These are phyloP conservation scores for Dianthus caryophyllus DNA, from an alignment of 148 eudicot genomes.

Conservation along the genomic window DNA sequence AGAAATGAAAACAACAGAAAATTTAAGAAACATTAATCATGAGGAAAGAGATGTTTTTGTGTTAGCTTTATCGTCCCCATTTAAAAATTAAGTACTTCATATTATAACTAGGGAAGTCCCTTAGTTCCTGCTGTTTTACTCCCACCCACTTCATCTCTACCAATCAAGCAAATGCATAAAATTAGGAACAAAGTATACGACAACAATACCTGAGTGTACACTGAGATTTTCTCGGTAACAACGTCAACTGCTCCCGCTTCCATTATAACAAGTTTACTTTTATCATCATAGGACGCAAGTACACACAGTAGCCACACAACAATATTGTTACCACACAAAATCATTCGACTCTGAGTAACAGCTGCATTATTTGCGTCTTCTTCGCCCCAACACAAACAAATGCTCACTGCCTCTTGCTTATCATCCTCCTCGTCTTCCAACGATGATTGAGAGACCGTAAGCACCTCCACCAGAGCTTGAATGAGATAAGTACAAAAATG, in stretches of 20 bases:
- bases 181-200: background rate
- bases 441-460: slow-evolving; percentile 39
- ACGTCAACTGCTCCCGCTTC: slow-evolving; percentile 90
- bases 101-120: background rate
- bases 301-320: slow-evolving; percentile 81
- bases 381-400: slow-evolving; percentile 38
- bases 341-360: slow-evolving; percentile 36
- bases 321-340: slow-evolving; percentile 56
- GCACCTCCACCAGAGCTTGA: slow-evolving; percentile 83
- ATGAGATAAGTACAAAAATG: slow-evolving; percentile 48
- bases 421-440: slow-evolving; percentile 37
- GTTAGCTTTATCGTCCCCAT: background rate
- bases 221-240: slow-evolving; percentile 71
- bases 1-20: background rate
- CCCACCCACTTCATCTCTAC: background rate
- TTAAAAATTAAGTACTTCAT: background rate
- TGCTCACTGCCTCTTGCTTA: slow-evolving; percentile 45
- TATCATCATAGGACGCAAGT: slow-evolving; percentile 74
- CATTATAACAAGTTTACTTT: slow-evolving; percentile 62
- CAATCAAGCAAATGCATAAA: slow-evolving; percentile 2
- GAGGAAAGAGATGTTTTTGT: background rate
- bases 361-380: slow-evolving; percentile 43
- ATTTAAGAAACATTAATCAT: background rate
- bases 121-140: background rate
- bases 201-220: slow-evolving; percentile 52